phyloP scores from a whole-genome alignment of 2,329 filamentous ascomycete species.

The Pyrenophora seminiperda region DNA sequence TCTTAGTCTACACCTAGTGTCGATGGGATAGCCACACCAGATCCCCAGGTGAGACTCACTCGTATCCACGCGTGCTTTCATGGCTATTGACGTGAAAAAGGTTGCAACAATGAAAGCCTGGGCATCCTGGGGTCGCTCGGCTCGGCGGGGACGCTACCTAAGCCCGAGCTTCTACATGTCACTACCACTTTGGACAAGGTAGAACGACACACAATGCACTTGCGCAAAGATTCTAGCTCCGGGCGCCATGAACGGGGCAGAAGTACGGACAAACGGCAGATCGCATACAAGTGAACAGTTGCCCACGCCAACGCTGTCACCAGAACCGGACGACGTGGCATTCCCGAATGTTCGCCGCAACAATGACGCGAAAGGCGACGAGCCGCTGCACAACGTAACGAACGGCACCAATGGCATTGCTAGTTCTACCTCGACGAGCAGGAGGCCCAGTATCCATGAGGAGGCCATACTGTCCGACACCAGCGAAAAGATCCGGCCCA shows the following conservation, averaged over 20 bases:
- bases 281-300: slow-evolving; percentile 29
- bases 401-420: slow-evolving; percentile 17
- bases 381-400: slow-evolving; percentile 14
- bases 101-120: neutral
- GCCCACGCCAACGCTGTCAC: slow-evolving; percentile 36
- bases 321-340: slow-evolving; percentile 33
- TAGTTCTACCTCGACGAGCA: slow-evolving; percentile 24
- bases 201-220: slow-evolving; percentile 23
- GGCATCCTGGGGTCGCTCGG: slow-evolving; percentile 3
- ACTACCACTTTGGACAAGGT: neutral
- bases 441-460: slow-evolving; percentile 32
- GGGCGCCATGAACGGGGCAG: slow-evolving; percentile 40
- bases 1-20: neutral
- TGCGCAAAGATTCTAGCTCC: slow-evolving; percentile 11
- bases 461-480: slow-evolving; percentile 42
- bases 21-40: neutral
- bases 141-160: slow-evolving; percentile 8
- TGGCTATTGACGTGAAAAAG: neutral
- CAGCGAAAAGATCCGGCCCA: slow-evolving; percentile 39
- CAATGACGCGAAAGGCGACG: slow-evolving; percentile 14
- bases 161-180: slow-evolving; percentile 12
- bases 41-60: no score
- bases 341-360: slow-evolving; percentile 14
- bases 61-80: neutral
- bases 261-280: slow-evolving; percentile 27